Conservation (phyloP, 768 basidiomycete genomes). For the Mycena vitilis region DNA sequence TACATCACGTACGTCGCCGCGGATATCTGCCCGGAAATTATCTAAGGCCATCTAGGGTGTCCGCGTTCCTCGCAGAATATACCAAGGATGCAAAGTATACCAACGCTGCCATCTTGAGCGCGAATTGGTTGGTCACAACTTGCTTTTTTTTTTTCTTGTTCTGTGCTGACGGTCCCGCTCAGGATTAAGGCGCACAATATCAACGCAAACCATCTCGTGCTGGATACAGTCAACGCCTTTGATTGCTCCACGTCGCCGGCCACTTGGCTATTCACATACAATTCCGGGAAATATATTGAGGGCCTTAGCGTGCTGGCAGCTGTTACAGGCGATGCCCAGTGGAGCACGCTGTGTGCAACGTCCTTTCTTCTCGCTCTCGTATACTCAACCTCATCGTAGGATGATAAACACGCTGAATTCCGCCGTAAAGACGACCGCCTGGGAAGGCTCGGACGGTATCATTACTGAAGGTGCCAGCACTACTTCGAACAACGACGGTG, state of each 20-base stretch:
- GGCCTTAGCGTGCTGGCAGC: constrained; percentile 58
- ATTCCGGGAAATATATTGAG: constrained; percentile 65
- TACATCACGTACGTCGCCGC: constrained; percentile 51
- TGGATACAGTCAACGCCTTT: constrained; percentile 60
- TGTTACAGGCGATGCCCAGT: constrained; percentile 55
- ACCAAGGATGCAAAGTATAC: constrained; percentile 59
- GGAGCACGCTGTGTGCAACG: constrained; percentile 53
- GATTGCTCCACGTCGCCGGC: constrained; percentile 60
- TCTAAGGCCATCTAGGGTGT: constrained; percentile 48
- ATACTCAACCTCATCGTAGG: constrained; percentile 41
- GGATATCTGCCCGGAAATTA: not conserved
- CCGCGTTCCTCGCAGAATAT: constrained; percentile 60
- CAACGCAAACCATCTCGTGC: constrained; percentile 53
- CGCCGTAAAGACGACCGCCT: constrained; percentile 55
- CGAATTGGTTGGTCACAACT: constrained; percentile 46
- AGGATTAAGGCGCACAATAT: constrained; percentile 59
- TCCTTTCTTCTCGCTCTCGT: constrained; percentile 1
- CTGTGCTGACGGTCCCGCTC: not conserved
- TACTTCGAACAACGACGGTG: constrained; percentile 55
- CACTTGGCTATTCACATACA: constrained; percentile 65
- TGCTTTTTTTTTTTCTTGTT: not conserved
- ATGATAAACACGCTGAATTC: constrained; percentile 52
- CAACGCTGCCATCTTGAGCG: constrained; percentile 58
- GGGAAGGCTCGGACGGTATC: constrained; percentile 62
- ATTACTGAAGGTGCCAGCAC: constrained; percentile 63